Evolutionary conservation across 805 yeast species (phyloP), one percentile per base, ranked within the genome.

Genomic region (Jamesozyma spencerorum): DNA sequence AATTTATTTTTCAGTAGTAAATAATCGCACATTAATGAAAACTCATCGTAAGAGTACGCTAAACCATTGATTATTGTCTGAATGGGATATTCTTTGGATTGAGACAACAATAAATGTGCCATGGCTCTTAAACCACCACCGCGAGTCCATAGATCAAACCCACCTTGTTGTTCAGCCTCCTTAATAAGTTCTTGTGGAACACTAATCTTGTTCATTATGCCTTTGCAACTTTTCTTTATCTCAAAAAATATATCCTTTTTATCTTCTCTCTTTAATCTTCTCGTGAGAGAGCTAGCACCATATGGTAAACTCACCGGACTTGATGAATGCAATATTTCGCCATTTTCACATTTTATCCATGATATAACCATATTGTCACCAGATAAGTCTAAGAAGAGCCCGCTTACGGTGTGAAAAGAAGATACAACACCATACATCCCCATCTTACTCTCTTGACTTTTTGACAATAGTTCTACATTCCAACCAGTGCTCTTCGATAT

Each of bases 351-450:
- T 43, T 68, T 66, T 15, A 81, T 74, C 87, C 90, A 82, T 31
- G 83, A 77, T 29, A 82, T 50, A 47, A 79, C 85, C 1, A 80
- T 70, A 5, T 78, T 70, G 0, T 85, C 85, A 24, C 86, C 86
- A 6, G 87, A 86, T 37, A 82, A 63, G 53, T 83, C 88, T 72
- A 82, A 71, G 51, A 77, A 79, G 10, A 82, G 57, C 2, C 90
- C 90, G 17, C 75, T 70, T 2, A 79, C 71, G 17, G 74, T 72
- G 54, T 79, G 74, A 54, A 79, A 79, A 0, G 86, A 77, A 0
- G 86, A 77, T 0, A 85, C 83, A 5, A 82, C 84, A 20, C 88
- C 90, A 51, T 75, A 77, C 0, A 83, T 77, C 10, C 84, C 85
- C 11, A 79, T 67, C 46, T 70, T 64, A 18, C 82, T 84, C 50